Base-by-base conservation (phyloP, 345 rosid genomes). In the Laguncularia racemosa region DNA sequence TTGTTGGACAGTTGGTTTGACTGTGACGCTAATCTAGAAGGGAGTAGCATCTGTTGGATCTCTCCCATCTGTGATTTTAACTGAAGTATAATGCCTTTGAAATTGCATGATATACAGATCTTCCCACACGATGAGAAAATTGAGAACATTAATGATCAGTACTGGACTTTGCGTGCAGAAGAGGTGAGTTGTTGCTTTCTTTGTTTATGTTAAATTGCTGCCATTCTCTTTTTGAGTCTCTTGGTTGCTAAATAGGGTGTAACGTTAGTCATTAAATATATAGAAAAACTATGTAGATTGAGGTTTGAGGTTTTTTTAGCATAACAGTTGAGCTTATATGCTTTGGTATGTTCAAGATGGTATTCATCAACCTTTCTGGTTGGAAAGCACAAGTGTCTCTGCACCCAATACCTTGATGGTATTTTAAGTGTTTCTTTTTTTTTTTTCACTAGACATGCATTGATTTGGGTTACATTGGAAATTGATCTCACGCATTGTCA, bases 81-180 rank as follows among this genome's bases (percentile, higher is more conserved):
- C 48, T 19, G 21, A 38, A 18, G 28, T 48, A 16, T 19, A 47
- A 23, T 17, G 52, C 15, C 49, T 50, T 33, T 21, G 26, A 23
- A 44, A 57, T 48, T 57, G 52, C 40, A 26, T 51, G 26, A 16
- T 45, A 63, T 73, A 69, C 83, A 83, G 89, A 85, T 81, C 46
- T 85, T 85, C 67, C 93, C 86, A 1, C 80, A 68, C 52, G 61
- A 48, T 70, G 93, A 85, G 57, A 85, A 73, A 73, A 85, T 85
- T 44, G 93, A 85, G 74, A 85, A 76, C 68, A 83, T 85, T 55
- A 85, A 85, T 72, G 93, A 85, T 61, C 89, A 85, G 55, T 83
- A 83, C 66, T 85, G 93, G 89, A 85, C 89, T 26, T 60, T 85
- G 53, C 86, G 93, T 19, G 89, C 89, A 44, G 93, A 85, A 64